Conservation (phyloP, 179 eudicot species). For the Gypsophila paniculata region DNA sequence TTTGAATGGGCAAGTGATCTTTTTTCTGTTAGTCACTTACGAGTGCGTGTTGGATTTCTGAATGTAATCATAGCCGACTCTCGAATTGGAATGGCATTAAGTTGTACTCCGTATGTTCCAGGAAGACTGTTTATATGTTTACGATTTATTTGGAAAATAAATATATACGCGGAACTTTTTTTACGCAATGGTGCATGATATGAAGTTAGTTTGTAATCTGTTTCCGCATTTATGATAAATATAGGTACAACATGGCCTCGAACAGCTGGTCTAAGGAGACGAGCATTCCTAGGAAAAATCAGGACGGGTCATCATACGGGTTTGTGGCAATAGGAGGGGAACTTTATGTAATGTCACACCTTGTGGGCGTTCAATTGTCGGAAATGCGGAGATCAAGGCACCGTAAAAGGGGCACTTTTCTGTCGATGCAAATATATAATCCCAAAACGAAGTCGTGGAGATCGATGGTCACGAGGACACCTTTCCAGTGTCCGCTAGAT, state of each 20-base stretch:
- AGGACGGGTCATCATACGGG: constrained; percentile 53
- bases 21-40: neutral
- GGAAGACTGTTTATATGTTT: too few species aligned
- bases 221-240: neutral
- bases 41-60: too few species aligned
- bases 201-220: neutral
- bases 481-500: constrained; percentile 48
- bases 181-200: neutral
- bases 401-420: constrained; percentile 48
- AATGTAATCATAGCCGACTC: too few species aligned
- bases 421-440: constrained; percentile 64
- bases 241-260: constrained; percentile 59
- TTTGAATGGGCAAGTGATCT: neutral
- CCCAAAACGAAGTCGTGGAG: constrained; percentile 72
- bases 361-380: constrained; percentile 39
- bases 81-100: too few species aligned
- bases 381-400: constrained; percentile 54
- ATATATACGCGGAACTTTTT: too few species aligned
- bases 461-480: constrained; percentile 55
- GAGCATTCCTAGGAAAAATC: constrained; percentile 51
- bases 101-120: too few species aligned
- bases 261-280: constrained; percentile 79
- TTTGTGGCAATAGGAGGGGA: constrained; percentile 65
- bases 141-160: too few species aligned
- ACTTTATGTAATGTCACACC: constrained; percentile 51